phyloP scores from a whole-genome alignment of 2,329 filamentous ascomycete genomes.

The Zasmidium cellare region DNA sequence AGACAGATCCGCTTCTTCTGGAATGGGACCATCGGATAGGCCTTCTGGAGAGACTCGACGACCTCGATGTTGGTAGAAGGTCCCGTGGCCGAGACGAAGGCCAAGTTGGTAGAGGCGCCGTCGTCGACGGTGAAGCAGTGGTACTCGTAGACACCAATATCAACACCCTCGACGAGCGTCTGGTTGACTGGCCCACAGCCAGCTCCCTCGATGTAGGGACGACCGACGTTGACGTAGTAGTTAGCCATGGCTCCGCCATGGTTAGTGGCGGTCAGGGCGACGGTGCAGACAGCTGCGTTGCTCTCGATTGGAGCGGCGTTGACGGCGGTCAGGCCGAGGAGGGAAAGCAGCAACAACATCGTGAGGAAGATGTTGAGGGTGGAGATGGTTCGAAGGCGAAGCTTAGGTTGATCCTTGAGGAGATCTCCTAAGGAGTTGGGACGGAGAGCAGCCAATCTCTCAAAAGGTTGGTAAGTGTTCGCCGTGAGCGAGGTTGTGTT shows the following conservation, averaged over 20 bases:
- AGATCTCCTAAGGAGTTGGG: not conserved
- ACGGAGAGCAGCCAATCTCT: too few relatives aligned
- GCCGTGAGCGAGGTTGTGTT: too few relatives aligned
- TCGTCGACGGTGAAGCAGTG: not conserved
- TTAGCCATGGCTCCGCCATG: not conserved
- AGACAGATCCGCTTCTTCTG: not conserved
- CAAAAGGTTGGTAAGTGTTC: too few relatives aligned
- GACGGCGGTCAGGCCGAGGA: not conserved
- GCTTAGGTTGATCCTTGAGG: not conserved
- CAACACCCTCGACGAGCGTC: not conserved
- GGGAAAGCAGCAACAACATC: not conserved
- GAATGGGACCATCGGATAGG: not conserved
- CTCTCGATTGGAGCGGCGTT: not conserved
- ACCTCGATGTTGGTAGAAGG: not conserved
- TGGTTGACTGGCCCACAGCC: not conserved
- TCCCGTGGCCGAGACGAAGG: not conserved
- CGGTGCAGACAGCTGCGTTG: not conserved
- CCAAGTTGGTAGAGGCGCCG: not conserved
- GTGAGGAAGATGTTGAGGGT: not conserved
- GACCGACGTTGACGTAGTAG: not conserved
- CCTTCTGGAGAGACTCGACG: constrained; percentile 1
- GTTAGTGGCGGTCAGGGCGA: not conserved
- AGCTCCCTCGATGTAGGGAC: not conserved
- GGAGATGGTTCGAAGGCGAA: not conserved
- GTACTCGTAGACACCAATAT: not conserved